Evolutionary conservation across 1,139 yeast genomes (phyloP).

Genomic region (Meyerozyma guilliermondii): DNA sequence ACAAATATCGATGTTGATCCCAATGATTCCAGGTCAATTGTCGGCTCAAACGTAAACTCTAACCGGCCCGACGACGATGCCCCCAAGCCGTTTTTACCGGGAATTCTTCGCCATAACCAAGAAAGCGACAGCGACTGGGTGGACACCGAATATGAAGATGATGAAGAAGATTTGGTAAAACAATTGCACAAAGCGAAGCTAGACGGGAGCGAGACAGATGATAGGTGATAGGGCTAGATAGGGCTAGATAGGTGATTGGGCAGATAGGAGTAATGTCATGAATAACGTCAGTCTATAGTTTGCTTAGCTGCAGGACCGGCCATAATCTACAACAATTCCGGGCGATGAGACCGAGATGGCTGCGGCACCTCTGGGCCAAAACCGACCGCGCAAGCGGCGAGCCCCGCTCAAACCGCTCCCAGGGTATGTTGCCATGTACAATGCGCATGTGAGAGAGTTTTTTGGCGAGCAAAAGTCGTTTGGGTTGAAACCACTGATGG

Average conservation of each 20-base stretch:
- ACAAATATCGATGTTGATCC: too few relatives aligned
- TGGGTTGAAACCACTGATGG: background rate
- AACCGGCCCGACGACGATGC: constrained; percentile 26
- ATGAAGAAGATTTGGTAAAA: constrained; percentile 2
- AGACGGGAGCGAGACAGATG: background rate
- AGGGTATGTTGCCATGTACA: background rate
- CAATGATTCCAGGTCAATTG: too few relatives aligned
- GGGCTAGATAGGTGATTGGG: too few relatives aligned
- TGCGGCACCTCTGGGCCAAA: background rate
- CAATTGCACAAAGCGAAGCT: background rate
- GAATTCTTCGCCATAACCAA: constrained; percentile 22
- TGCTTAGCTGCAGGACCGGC: too few relatives aligned
- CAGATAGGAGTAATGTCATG: too few relatives aligned
- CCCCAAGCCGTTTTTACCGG: constrained; percentile 47
- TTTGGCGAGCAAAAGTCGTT: background rate
- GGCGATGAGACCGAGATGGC: background rate
- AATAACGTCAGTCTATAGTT: background rate
- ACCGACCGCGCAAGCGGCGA: background rate
- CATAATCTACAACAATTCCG: background rate
- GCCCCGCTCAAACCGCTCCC: background rate
- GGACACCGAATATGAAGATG: constrained; percentile 24
- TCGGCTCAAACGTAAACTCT: too few relatives aligned
- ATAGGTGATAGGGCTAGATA: too few relatives aligned
- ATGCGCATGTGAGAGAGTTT: background rate
- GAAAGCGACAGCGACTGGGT: constrained; percentile 34